Evolutionary conservation across 768 basidiomycete genomes (phyloP).

Genomic region (Leccinum boreale): DNA sequence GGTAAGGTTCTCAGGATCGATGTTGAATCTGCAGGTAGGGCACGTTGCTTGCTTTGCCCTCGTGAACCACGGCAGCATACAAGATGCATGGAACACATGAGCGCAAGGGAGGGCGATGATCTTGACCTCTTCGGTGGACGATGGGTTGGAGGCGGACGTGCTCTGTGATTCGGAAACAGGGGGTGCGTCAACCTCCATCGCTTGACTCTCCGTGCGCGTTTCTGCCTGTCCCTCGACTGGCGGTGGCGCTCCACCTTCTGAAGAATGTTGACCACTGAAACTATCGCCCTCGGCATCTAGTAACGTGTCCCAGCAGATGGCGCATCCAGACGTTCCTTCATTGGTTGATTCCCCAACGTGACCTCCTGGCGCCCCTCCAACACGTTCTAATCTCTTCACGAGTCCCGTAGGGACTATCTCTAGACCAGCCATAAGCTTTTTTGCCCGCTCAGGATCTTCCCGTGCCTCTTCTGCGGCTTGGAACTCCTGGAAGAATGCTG

Average conservation of each 20-base stretch:
- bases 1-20: conserved; percentile 76
- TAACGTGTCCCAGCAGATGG: conserved; percentile 74
- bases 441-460: conserved; percentile 69
- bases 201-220: conserved; percentile 1
- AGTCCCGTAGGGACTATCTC: conserved; percentile 67
- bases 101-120: conserved; percentile 75
- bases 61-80: conserved; percentile 81
- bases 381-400: conserved; percentile 58
- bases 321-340: conserved; percentile 49
- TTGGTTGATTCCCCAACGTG: conserved; percentile 30
- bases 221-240: conserved; percentile 6
- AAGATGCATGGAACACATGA: conserved; percentile 77
- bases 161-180: conserved; percentile 8
- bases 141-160: conserved; percentile 5
- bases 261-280: conserved; percentile 15
- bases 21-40: conserved; percentile 79
- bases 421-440: conserved; percentile 56
- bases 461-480: conserved; percentile 33
- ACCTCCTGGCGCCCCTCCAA: conserved; percentile 36
- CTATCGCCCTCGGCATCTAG: conserved; percentile 45
- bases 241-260: conserved; percentile 5
- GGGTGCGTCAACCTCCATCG: conserved; percentile 22
- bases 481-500: conserved; percentile 28
- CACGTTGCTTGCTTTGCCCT: conserved; percentile 77
- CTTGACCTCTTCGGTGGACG: conserved; percentile 30